Evolutionary conservation across 2,329 filamentous ascomycete genomes (phyloP), one percentile per base, ranked within the genome.

Genomic region (Bipolaris oryzae): DNA sequence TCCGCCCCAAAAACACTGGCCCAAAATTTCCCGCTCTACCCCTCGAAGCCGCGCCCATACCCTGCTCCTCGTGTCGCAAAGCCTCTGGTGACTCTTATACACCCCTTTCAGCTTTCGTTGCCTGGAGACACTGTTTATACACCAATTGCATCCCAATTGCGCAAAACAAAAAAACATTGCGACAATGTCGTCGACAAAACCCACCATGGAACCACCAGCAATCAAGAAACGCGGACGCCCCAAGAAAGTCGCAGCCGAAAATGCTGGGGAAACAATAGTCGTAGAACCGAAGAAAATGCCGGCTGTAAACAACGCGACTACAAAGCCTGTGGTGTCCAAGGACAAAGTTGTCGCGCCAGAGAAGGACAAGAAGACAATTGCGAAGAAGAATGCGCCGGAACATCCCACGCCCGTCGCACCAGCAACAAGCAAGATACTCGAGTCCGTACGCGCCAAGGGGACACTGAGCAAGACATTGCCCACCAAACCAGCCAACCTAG

Each of bases 191-290:
- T 61, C 64, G 42, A 55, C 65, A 52, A 47, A 53, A 3, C 21
- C 58, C 15, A 55, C 59, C 1, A 45, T 58, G 23, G 62, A 66
- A 39, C 53, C 66, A 20, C 42, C 57, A 28, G 58, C 53, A 11
- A 51, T 54, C 9, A 70, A 70, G 60, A 74, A 74, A 59, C 72
- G 72, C 58, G 72, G 71, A 34, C 64, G 70, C 25, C 70, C 72
- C 38, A 74, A 67, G 62, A 76, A 75, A 52, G 66, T 67, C 25
- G 68, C 64, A 34, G 60, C 52, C 15, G 69, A 66, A 45, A 62
- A 65, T 34, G 60, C 53, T 23, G 53, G 39, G 50, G 28, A 53
- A 34, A 47, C 39, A 34, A 47, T 52, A 23, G 53, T 43, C 9
- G 56, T 46, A n/a, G 61, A 55, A 28, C 58, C 58, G 11, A 63